Evolutionary conservation across 106 monocot genomes (phyloP), one percentile per base, ranked within the genome.

Genomic region (Dendrobium chrysotoxum): DNA sequence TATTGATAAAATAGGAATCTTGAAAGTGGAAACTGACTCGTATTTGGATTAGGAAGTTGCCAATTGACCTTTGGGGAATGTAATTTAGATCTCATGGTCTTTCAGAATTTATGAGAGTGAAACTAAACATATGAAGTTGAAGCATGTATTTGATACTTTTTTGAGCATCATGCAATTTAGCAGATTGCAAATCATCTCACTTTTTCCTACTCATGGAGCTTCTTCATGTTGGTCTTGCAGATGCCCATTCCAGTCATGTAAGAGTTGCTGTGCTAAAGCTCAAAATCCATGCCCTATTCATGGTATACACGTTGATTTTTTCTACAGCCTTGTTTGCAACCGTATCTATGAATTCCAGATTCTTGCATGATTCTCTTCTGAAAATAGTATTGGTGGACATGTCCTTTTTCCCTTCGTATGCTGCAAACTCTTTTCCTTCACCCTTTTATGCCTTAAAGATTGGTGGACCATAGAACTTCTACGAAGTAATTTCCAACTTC

Each of bases 261-360:
- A 97, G 85, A 92, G 90, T 84, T 97, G 97, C 85, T 97, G 97
- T 83, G 67, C 84, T 35, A 94, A 92, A 86, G 97, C 97, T 75
- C 92, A 97, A 80, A 97, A 97, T 86, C 94, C 92, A 76, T 94
- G 94, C 77, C 87, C 88, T 80, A 97, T 97, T 85, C 97, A 97
- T 86, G 94, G 96, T 97, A 97, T 72, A 76, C 44, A 78, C 21
- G 25, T 53, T 68, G 41, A 30, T 46, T 5, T 38, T 21, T 68
- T 6, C 16, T n/a, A 40, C 7, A 39, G 15, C 11, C 12, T 4
- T 72, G 3, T 75, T 75, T 35, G 35, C 35, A 3, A 35, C 35
- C 35, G 35, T 50, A 50, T 50, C 3, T 50, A 50, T 50, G 50
- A 50, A 50, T 50, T 50, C 50, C 16, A 50, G 50, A 50, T 50